Percentiles rank a stretch among this genome's conserved stretches.
These are phyloP conservation scores for Amanita thiersii DNA, from an alignment of 768 basidiomycete genomes.

Conservation along the genomic window DNA sequence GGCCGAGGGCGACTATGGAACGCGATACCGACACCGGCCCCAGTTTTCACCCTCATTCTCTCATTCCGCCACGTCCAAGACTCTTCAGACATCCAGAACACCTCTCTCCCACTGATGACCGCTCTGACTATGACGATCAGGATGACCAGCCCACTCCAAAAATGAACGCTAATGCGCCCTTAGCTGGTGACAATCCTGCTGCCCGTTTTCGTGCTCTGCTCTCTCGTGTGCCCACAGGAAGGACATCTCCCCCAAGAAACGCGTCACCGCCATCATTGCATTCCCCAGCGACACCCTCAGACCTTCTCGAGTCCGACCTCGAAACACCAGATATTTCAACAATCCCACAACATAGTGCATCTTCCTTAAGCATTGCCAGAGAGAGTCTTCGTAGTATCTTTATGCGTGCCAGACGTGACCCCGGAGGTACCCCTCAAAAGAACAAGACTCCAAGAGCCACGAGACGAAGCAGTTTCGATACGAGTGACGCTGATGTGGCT, in stretches of 20 bases:
- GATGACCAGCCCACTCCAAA: conserved; percentile 32
- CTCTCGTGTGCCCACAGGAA: conserved; percentile 35
- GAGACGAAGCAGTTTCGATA: conserved; percentile 48
- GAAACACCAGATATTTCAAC: conserved; percentile 3
- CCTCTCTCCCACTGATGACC: not conserved
- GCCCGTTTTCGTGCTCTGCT: conserved; percentile 58
- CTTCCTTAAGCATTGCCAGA: conserved; percentile 33
- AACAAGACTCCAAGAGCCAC: conserved; percentile 15
- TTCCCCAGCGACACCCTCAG: conserved; percentile 53
- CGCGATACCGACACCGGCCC: not conserved
- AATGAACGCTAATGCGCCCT: conserved; percentile 18
- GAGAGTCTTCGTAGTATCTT: conserved; percentile 61
- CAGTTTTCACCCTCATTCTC: not conserved
- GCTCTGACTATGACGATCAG: conserved; percentile 20
- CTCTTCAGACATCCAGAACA: conserved; percentile 20
- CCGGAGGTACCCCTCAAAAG: conserved; percentile 59
- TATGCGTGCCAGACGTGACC: conserved; percentile 54
- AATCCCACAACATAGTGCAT: not conserved
- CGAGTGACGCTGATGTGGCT: conserved; percentile 50
- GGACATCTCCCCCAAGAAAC: conserved; percentile 19
- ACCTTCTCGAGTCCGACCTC: conserved; percentile 30
- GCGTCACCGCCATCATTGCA: conserved; percentile 26
- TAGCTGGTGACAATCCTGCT: conserved; percentile 39
- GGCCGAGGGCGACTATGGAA: not conserved
- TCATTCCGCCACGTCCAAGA: conserved; percentile 25